A percentile compares a stretch with the other conserved stretches of the same genome.
Evolutionary conservation across 139 green algal genomes (phyloP).

Genomic region (Chlamydomonas eustigma): DNA sequence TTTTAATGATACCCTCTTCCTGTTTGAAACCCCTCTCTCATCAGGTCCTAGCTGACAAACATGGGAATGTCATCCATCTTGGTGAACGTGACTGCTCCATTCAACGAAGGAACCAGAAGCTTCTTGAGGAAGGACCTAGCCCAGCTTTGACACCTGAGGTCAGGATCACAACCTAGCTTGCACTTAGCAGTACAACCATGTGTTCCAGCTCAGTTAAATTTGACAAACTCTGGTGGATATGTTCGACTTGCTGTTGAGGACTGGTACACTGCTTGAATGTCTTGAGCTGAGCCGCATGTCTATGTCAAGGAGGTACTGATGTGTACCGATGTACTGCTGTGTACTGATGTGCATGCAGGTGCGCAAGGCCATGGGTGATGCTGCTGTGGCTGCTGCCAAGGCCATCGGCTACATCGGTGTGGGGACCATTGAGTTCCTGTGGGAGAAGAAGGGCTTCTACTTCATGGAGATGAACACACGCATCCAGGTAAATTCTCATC

Average conservation of each 20-base stretch:
- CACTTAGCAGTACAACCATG: too few relatives aligned
- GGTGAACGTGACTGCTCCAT: constrained; percentile 95
- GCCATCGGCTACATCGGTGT: constrained; percentile 82
- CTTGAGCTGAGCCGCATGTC: too few relatives aligned
- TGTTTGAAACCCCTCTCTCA: neutral
- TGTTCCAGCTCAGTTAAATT: too few relatives aligned
- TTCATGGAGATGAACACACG: constrained; percentile 99
- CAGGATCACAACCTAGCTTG: too few relatives aligned
- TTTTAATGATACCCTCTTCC: too few relatives aligned
- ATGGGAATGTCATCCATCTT: constrained; percentile 93
- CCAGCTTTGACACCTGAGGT: constrained; percentile 84
- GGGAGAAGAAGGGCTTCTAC: constrained; percentile 91
- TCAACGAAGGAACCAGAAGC: constrained; percentile 97
- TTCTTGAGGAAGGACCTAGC: constrained; percentile 91
- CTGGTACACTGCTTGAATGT: too few relatives aligned
- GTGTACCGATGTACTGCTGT: too few relatives aligned
- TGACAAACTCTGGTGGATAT: too few relatives aligned
- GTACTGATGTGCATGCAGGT: too few relatives aligned
- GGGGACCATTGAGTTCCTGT: constrained; percentile 93
- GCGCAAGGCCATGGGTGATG: constrained; percentile 86
- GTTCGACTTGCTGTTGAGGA: too few relatives aligned
- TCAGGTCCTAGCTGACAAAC: constrained; percentile 93
- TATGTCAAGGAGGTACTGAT: too few relatives aligned
- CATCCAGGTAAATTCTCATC: constrained; percentile 74
- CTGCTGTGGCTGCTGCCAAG: constrained; percentile 74